Evolutionary conservation across 345 rosid genomes (phyloP).

Genomic region (Corchorus capsularis): DNA sequence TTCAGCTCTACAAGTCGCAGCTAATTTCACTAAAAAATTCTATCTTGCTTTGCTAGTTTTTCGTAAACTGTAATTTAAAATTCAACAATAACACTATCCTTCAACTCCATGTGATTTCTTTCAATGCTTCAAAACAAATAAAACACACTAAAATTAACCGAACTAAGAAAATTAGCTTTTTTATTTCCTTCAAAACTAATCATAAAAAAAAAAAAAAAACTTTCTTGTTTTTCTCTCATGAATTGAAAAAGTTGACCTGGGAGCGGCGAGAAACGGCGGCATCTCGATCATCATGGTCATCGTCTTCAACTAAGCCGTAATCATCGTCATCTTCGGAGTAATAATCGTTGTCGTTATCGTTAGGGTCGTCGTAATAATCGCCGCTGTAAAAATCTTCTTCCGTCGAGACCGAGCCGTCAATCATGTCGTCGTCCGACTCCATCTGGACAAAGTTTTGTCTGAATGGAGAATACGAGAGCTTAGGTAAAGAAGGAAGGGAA

Average conservation of each 20-base stretch:
- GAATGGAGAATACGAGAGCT: background rate
- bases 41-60: too few species aligned
- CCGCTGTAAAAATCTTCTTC: conserved; percentile 66
- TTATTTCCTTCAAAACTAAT: background rate
- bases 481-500: background rate
- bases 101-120: too few species aligned
- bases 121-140: too few species aligned
- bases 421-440: conserved; percentile 79
- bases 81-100: too few species aligned
- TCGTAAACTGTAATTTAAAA: too few species aligned
- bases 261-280: conserved; percentile 44
- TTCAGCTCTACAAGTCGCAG: too few species aligned
- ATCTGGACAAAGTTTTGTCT: conserved; percentile 28
- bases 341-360: conserved; percentile 38
- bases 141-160: too few species aligned
- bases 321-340: conserved; percentile 38
- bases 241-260: conserved; percentile 43
- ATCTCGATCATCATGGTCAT: conserved; percentile 62
- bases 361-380: conserved; percentile 33
- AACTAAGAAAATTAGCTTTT: too few species aligned
- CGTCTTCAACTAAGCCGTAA: conserved; percentile 39
- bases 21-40: too few species aligned
- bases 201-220: background rate
- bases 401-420: conserved; percentile 54
- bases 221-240: background rate